phyloP scores from a whole-genome alignment of 805 yeast species.

The Lipomyces kockii region DNA sequence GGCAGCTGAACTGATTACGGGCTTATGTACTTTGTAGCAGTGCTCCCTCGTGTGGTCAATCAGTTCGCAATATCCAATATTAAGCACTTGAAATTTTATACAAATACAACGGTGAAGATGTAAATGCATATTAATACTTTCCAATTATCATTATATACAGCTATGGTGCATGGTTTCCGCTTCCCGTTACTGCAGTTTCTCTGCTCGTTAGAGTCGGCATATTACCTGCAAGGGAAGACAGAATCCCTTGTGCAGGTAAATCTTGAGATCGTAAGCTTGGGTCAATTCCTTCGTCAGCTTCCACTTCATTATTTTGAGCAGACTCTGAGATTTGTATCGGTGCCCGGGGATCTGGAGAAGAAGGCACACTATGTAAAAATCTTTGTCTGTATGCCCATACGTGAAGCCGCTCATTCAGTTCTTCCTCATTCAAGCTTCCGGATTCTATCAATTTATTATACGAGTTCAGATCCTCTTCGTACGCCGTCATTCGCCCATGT shows the following conservation, averaged over 20 bases:
- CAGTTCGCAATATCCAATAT: neutral
- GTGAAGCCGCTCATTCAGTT: constrained; percentile 11
- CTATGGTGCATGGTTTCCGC: neutral
- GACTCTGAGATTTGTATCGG: neutral
- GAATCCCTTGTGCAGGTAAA: neutral
- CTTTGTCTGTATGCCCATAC: constrained; percentile 28
- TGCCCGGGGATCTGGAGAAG: constrained; percentile 10
- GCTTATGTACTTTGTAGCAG: too few relatives aligned
- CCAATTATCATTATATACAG: neutral
- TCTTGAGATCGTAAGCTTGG: neutral
- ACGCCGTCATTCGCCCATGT: constrained; percentile 9
- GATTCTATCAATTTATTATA: constrained; percentile 11
- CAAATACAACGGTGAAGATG: neutral
- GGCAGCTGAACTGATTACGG: too few relatives aligned
- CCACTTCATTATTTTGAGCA: neutral
- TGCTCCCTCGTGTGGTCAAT: too few relatives aligned
- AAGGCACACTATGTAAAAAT: constrained; percentile 15
- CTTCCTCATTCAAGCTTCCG: constrained; percentile 12
- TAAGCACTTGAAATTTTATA: neutral
- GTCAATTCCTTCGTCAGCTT: neutral
- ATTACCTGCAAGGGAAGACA: neutral
- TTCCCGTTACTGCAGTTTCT: neutral
- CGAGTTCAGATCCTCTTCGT: constrained; percentile 16
- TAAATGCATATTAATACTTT: neutral
- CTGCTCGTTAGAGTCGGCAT: neutral